Conservation (phyloP, 768 basidiomycete species). For the Rhizopogon rudus region DNA sequence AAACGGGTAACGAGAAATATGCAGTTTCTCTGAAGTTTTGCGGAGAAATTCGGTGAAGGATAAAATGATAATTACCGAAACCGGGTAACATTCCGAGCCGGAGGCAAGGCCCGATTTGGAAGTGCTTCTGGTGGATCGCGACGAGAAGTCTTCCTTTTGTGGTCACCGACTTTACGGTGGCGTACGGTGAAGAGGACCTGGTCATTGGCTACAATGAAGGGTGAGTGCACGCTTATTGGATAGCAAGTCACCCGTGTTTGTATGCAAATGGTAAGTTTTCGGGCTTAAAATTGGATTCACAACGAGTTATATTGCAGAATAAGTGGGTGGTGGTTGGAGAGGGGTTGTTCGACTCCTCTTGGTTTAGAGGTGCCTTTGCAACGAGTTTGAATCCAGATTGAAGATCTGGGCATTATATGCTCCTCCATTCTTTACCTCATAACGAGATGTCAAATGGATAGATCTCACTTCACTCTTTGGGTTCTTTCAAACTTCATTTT, state of each 20-base stretch:
- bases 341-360: not conserved
- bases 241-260: not conserved
- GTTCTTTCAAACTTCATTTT: conserved; percentile 6
- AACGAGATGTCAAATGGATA: conserved; percentile 16
- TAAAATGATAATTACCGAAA: not conserved
- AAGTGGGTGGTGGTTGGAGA: not conserved
- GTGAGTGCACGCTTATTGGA: not conserved
- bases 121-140: conserved; percentile 3
- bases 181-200: not conserved
- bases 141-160: conserved; percentile 1
- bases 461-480: conserved; percentile 17
- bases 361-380: conserved; percentile 1
- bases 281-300: not conserved
- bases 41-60: not conserved
- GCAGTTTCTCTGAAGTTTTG: no score
- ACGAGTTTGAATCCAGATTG: conserved; percentile 4
- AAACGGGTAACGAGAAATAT: not conserved
- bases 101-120: not conserved
- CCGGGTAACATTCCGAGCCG: not conserved
- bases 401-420: conserved; percentile 10
- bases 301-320: not conserved
- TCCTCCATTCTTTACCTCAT: not conserved
- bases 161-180: not conserved
- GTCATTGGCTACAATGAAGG: not conserved
- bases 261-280: conserved; percentile 3